Evolutionary conservation across 2,329 filamentous ascomycete species (phyloP), one percentile per base, ranked within the genome.

Genomic region (Nothophaeocryptopus gaeumannii): DNA sequence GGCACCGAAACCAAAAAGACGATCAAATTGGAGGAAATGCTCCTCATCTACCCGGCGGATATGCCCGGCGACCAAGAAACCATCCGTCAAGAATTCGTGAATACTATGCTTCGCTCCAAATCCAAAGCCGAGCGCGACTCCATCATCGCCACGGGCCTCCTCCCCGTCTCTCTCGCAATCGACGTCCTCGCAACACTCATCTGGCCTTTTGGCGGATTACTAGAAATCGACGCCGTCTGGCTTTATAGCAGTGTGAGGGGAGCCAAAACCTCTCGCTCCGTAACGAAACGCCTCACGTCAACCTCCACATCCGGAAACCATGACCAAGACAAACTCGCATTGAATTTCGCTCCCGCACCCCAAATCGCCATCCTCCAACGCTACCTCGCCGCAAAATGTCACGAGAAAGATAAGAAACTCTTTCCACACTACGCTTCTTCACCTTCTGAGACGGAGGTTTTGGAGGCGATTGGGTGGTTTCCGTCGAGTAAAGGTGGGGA

Each of bases 171-270:
- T 26, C 45, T 54, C 15, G 52, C 52, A 5, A 50, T 54, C 29
- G 52, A 54, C 20, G 60, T 61, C n/a, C 61, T 63, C 12, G 65
- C 68, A 7, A 63, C 66, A 32, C 52, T 71, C 15, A 60, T 70
- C 15, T 63, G 62, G 7, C 64, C 60, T 1, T 59, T 71, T 26
- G 48, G 71, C 31, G 63, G 70, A 46, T 68, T 70, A 2, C 67
- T 72, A 29, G 70, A 69, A 30, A 66, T 63, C 62, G 33, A 55
- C 26, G 46, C 53, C 11, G 53, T 53, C 11, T 55, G 53, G 53
- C 43, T 53, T 3, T 68, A 68, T 50, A 59, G 63, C 56, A 74
- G 72, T 67, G 78, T 75, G 72, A 67, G 69, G 7, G 73, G 72
- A 15, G 71, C 72, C 12, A 55, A 55, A 34, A 47, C 44, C 13